Conservation (phyloP, 176 grass and related monocot genomes). For the Eragrostis nindensis region DNA sequence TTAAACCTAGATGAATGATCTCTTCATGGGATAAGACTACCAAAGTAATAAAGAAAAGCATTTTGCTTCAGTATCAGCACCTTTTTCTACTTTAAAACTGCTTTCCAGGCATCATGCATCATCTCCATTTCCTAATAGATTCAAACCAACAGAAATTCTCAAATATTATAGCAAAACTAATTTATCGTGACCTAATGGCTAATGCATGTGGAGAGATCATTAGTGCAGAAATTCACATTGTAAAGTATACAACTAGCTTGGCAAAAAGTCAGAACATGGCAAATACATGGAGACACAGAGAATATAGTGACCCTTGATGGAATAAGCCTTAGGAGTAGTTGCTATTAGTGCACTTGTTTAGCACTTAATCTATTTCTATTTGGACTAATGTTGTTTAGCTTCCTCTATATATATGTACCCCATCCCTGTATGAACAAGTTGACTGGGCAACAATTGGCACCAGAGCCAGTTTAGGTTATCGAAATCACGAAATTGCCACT, state of each 20-base stretch:
- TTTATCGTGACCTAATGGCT: not conserved
- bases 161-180: conserved; percentile 30
- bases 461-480: too few relatives aligned
- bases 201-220: not conserved
- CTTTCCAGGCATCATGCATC: conserved; percentile 47
- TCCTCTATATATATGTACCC: too few relatives aligned
- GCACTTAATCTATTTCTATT: too few relatives aligned
- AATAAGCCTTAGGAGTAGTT: too few relatives aligned
- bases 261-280: conserved; percentile 1
- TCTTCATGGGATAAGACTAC: not conserved
- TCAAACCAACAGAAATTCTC: conserved; percentile 37
- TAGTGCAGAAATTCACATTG: not conserved
- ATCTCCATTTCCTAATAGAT: conserved; percentile 58
- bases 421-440: too few relatives aligned
- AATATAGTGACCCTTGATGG: not conserved
- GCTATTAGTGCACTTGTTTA: too few relatives aligned
- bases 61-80: conserved; percentile 22
- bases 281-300: conserved; percentile 5
- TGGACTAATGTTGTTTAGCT: too few relatives aligned
- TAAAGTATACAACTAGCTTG: not conserved
- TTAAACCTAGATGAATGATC: not conserved
- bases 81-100: conserved; percentile 31
- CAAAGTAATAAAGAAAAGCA: conserved; percentile 26
- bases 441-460: too few relatives aligned
- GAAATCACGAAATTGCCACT: too few relatives aligned